Evolutionary conservation across 345 rosid species (phyloP), one percentile per base, ranked within the genome.

Genomic region (Lepidium didymum): DNA sequence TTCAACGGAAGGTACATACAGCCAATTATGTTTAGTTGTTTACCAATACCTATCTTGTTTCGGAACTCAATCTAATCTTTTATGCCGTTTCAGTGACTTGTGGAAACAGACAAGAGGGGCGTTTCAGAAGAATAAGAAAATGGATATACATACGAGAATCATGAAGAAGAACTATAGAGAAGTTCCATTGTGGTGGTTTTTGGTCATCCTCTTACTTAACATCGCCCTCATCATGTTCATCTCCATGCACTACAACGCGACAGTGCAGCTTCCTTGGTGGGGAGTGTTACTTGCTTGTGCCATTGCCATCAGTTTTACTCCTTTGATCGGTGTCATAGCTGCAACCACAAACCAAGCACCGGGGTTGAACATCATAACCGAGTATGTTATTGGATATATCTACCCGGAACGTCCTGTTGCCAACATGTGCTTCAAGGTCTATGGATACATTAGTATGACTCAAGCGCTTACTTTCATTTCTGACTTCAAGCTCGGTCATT

Each of bases 221-320:
- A 79, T 89, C 3, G 85, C 79, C 13, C 76, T 58, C 14, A 79
- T 83, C 29, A 43, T 92, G 60, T 83, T 86, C 46, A 74, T 87
- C 6, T 84, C 90, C 2, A 76, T 85, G 56, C 43, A 85, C 70
- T 89, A 87, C 76, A 85, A 84, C 0, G 85, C 69, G 0, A 56
- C 87, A 1, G 86, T 92, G 57, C 98, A 92, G 55, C 77, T 89
- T 82, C 94, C 85, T 15, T 92, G 96, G 96, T 92, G 98, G 98
- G 96, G 92, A 12, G 89, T 89, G 14, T 55, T 89, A 25, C 81
- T 89, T 13, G 92, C 96, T 74, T 92, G 96, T 70, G 85, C 67
- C 33, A 82, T 92, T 33, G 90, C 98, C 33, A 23, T 92, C n/a
- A 68, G 67, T 77, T 92, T 83, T 79, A 89, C 98, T 46, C 91